Conservation (phyloP, 306 rosid species). For the Prosopis cineraria region DNA sequence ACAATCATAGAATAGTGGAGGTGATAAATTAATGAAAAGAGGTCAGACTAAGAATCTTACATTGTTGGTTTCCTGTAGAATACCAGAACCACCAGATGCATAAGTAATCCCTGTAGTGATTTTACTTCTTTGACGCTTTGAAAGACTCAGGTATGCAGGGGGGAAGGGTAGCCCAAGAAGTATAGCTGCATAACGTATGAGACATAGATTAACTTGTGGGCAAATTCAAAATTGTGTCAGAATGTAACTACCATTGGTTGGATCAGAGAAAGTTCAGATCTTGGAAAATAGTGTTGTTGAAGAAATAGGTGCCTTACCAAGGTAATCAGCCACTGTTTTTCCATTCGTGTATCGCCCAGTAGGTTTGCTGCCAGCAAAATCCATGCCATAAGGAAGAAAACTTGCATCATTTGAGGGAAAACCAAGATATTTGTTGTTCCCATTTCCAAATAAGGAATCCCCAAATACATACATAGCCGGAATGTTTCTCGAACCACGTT, state of each 20-base stretch:
- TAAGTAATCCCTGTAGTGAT: slow-evolving; percentile 37
- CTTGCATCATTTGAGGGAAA: neutral
- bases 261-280: neutral
- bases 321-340: slow-evolving; percentile 44
- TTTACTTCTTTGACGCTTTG: slow-evolving; percentile 31
- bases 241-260: neutral
- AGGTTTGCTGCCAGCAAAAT: slow-evolving; percentile 34
- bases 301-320: slow-evolving; percentile 36
- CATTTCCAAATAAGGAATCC: slow-evolving; percentile 45
- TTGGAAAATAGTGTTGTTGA: neutral
- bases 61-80: slow-evolving; percentile 35
- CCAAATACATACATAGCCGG: slow-evolving; percentile 53
- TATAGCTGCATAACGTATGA: slow-evolving; percentile 29
- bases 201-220: neutral
- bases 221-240: neutral
- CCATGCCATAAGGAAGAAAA: slow-evolving; percentile 45
- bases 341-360: slow-evolving; percentile 48
- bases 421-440: slow-evolving; percentile 37
- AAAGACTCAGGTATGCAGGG: slow-evolving; percentile 44
- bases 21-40: neutral
- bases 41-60: neutral
- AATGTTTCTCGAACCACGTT: slow-evolving; percentile 1
- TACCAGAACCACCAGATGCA: slow-evolving; percentile 44
- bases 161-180: slow-evolving; percentile 39
- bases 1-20: neutral